A percentile compares a stretch with the other conserved stretches of the same genome.
Conservation (phyloP, 2,329 filamentous ascomycete species). For the Aspergillus ochraceoroseus region DNA sequence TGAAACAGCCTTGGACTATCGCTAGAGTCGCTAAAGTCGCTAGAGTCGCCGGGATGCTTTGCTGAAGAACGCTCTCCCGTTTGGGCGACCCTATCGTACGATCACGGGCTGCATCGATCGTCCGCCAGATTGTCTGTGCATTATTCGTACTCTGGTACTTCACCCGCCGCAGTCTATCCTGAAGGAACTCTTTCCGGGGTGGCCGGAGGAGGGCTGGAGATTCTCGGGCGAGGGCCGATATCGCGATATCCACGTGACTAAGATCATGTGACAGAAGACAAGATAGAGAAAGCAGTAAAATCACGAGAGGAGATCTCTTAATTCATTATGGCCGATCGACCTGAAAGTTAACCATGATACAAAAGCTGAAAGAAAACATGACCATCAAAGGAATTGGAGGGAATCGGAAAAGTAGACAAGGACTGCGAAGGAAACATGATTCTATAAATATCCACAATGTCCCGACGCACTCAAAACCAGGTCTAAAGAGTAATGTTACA, state of each 20-base stretch:
- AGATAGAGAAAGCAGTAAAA: neutral
- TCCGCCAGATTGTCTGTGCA: constrained; percentile 13
- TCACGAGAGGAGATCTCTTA: constrained; percentile 28
- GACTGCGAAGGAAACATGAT: constrained; percentile 18
- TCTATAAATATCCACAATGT: constrained; percentile 27
- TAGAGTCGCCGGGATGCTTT: constrained; percentile 4
- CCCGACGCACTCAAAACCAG: constrained; percentile 32
- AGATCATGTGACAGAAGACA: neutral
- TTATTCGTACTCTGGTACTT: too few species aligned
- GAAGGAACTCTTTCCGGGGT: too few species aligned
- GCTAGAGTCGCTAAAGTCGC: constrained; percentile 1
- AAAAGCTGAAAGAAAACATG: constrained; percentile 20
- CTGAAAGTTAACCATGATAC: constrained; percentile 25
- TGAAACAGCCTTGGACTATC: neutral
- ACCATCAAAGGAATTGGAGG: constrained; percentile 13
- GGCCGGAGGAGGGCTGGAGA: too few species aligned
- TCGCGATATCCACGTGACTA: too few species aligned
- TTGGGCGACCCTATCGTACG: constrained; percentile 7
- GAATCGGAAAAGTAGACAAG: constrained; percentile 18
- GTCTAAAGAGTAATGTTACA: constrained; percentile 41
- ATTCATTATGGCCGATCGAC: constrained; percentile 25
- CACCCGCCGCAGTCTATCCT: too few species aligned
- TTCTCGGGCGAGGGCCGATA: too few species aligned
- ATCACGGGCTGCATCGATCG: constrained; percentile 16
- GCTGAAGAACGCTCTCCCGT: constrained; percentile 1